phyloP scores from a whole-genome alignment of 352 stramenopile species.

The Globisporangium echinulatum region DNA sequence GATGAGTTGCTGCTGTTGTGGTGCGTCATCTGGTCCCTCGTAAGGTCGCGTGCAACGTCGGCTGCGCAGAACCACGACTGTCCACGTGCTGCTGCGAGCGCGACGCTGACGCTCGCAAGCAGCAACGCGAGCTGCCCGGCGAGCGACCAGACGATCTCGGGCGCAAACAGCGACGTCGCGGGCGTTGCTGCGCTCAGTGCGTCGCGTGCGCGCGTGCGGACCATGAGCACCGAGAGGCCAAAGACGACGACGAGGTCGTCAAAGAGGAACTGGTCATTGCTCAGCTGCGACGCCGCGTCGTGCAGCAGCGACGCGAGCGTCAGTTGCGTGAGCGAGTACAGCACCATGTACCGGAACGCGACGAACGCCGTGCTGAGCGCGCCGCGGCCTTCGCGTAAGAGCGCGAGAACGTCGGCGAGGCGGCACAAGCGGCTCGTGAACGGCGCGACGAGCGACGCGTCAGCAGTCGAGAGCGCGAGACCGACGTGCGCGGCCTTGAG shows the following conservation, averaged over 20 bases:
- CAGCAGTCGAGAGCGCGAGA: conserved; percentile 80
- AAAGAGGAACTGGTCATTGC: conserved; percentile 75
- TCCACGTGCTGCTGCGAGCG: conserved; percentile 39
- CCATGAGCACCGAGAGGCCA: conserved; percentile 65
- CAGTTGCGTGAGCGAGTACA: conserved; percentile 88
- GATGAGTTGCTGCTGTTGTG: conserved; percentile 20
- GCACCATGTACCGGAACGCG: conserved; percentile 90
- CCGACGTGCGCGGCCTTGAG: conserved; percentile 89
- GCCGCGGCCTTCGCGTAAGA: conserved; percentile 86
- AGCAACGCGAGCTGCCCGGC: conserved; percentile 47
- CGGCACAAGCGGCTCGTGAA: conserved; percentile 86
- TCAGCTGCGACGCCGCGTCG: conserved; percentile 57
- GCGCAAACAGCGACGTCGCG: conserved; percentile 54
- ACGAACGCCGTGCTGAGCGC: conserved; percentile 86
- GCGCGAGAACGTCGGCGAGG: conserved; percentile 75
- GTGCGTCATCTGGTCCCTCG: conserved; percentile 14
- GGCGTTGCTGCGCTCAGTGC: conserved; percentile 37
- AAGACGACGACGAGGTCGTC: conserved; percentile 72
- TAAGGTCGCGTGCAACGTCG: conserved; percentile 28
- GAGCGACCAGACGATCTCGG: conserved; percentile 53
- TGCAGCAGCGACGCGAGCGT: conserved; percentile 64
- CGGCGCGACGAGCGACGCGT: conserved; percentile 88
- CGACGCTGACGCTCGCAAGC: conserved; percentile 47
- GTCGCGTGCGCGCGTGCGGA: conserved; percentile 39
- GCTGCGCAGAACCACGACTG: conserved; percentile 65